Conservation (phyloP, 768 basidiomycete species). For the Daedalea quercina region DNA sequence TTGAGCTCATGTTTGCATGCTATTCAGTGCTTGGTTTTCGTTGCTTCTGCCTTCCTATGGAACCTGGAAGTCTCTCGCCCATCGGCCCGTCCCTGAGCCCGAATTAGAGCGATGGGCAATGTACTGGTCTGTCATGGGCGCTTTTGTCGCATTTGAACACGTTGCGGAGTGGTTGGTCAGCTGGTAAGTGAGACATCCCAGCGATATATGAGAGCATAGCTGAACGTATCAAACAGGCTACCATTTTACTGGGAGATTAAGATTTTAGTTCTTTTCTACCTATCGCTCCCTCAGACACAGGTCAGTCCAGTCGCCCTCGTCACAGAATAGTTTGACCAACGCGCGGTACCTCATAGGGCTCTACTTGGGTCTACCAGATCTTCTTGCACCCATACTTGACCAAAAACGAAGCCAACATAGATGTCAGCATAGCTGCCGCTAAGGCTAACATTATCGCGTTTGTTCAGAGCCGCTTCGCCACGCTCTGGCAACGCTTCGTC, state of each 20-base stretch:
- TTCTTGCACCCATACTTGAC: conserved; percentile 57
- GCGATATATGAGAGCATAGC: conserved; percentile 5
- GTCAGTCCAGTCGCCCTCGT: conserved; percentile 22
- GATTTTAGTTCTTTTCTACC: conserved; percentile 59
- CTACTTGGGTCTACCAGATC: conserved; percentile 54
- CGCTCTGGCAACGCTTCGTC: conserved; percentile 42
- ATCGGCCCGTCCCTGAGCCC: conserved; percentile 41
- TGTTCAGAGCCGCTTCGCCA: conserved; percentile 41
- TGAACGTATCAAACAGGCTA: conserved; percentile 36
- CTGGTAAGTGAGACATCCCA: conserved; percentile 39
- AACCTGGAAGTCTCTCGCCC: conserved; percentile 62
- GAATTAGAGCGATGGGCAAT: conserved; percentile 50
- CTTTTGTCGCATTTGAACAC: conserved; percentile 57
- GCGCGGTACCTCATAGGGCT: conserved; percentile 41
- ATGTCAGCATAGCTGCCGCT: conserved; percentile 48
- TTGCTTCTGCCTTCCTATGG: conserved; percentile 57
- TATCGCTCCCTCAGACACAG: conserved; percentile 65
- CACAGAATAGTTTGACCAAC: neutral
- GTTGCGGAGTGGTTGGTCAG: conserved; percentile 55
- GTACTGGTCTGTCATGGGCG: conserved; percentile 61
- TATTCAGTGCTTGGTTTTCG: conserved; percentile 60
- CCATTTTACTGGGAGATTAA: conserved; percentile 75
- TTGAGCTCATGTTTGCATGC: neutral
- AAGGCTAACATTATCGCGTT: conserved; percentile 51
- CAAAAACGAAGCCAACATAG: conserved; percentile 53